Evolutionary conservation across 352 stramenopile genomes (phyloP).

Genomic region (Globisporangium perplexum): DNA sequence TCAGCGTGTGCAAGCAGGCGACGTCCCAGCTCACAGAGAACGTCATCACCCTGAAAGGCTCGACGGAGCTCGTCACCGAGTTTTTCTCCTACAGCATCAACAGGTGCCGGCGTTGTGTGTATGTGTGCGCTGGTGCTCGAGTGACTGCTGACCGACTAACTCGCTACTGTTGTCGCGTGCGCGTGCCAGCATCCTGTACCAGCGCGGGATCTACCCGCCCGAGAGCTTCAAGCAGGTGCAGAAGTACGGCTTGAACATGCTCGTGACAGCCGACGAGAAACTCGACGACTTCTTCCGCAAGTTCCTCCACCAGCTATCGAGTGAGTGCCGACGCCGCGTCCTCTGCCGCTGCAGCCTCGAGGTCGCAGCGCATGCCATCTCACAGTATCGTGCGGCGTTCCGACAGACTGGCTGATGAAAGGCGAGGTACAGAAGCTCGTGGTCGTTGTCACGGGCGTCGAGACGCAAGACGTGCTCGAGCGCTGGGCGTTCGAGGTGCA

Average conservation of each 20-base stretch:
- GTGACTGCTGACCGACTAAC: slow-evolving; percentile 3
- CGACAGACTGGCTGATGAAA: slow-evolving; percentile 91
- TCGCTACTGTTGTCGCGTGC: neutral
- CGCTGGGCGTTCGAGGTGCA: slow-evolving; percentile 98
- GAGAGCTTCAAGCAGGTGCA: slow-evolving; percentile 97
- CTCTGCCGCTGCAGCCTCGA: neutral
- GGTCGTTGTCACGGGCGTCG: slow-evolving; percentile 96
- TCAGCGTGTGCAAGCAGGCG: slow-evolving; percentile 23
- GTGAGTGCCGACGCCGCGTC: slow-evolving; percentile 24
- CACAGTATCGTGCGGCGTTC: neutral
- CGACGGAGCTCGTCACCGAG: slow-evolving; percentile 97
- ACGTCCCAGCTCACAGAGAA: slow-evolving; percentile 80
- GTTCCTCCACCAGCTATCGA: slow-evolving; percentile 88
- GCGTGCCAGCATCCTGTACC: slow-evolving; percentile 89
- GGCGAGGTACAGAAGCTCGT: slow-evolving; percentile 97
- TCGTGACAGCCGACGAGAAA: slow-evolving; percentile 96
- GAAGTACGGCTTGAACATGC: slow-evolving; percentile 98
- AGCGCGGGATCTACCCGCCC: slow-evolving; percentile 97
- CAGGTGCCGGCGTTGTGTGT: slow-evolving; percentile 58
- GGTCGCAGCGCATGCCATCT: neutral
- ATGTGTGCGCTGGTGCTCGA: neutral
- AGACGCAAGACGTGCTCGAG: slow-evolving; percentile 96
- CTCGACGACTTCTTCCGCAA: slow-evolving; percentile 95
- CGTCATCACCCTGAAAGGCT: slow-evolving; percentile 98
- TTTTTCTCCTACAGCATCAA: slow-evolving; percentile 99